Base-by-base conservation (phyloP, 169 alveolate species). In the Plasmodium malariae region DNA sequence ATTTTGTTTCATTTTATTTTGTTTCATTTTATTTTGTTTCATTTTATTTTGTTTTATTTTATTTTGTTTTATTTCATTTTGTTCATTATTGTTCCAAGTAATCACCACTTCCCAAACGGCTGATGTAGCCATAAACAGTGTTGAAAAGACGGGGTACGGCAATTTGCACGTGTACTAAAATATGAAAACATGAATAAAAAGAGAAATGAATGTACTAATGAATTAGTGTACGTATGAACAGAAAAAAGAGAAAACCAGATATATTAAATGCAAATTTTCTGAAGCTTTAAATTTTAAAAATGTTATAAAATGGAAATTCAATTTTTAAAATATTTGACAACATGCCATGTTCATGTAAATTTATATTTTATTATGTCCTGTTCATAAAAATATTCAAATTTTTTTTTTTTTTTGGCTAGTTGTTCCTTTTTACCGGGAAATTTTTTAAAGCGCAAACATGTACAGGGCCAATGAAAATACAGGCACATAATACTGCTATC, bases 401-500 rank as follows among this genome's bases (percentile, higher is more conserved):
- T 70, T 12, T 34, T 60, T 72, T 72, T 43, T 57, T 26, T 30
- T 36, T 40, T 9, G 0, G 6, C 12, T 36, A 1, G 6, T 28
- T 68, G 48, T 32, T 40, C 7, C 36, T 24, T 24, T 87, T 83
- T 78, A 94, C 96, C 45, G 97, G 97, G 69, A 95, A 95, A 90
- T 95, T 95, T 62, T 95, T 95, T 70, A 95, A 86, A 57, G 95
- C 93, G 60, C 97, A 95, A 9, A 94, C 74, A 71, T 93, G 96
- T 30, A 93, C 96, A 24, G 97, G 97, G 5, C 97, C 97, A 37
- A 94, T 93, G 73, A 95, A 95, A 45, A 95, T 83, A 32, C 97
- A 95, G 17, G 96, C 97, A 78, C 97, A 95, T 43, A 95, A 71
- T 17, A 95, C 95, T 19, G 97, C 95, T 94, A 95, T 90, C 94